Evolutionary conservation across 768 basidiomycete species (phyloP), one percentile per base, ranked within the genome.

Genomic region (Hydnum rufescens): DNA sequence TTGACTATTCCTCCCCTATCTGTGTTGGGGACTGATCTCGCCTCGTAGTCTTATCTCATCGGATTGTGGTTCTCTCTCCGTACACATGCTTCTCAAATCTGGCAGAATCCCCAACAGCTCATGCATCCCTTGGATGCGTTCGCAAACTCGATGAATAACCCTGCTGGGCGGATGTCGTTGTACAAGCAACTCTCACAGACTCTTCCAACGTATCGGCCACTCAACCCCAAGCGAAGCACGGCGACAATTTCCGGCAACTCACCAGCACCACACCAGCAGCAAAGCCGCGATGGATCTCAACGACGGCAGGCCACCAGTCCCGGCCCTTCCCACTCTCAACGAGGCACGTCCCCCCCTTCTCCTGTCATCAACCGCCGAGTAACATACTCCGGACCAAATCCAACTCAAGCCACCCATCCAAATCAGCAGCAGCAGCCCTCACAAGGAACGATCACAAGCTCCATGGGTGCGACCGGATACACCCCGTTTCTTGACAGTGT

Each of bases 21-120:
- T n/a, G n/a, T n/a, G n/a, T n/a, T n/a, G n/a, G n/a, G n/a, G n/a
- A n/a, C n/a, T n/a, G n/a, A n/a, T n/a, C n/a, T n/a, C n/a, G n/a
- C n/a, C 36, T 39, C 22, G 36, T 39, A 39, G 36, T 39, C 36
- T 39, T 99, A 99, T 65, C 75, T 96, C 44, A 76, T 97, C 54
- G 95, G 95, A 32, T 71, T 97, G 0, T 97, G 95, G 95, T 99
- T 99, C 70, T 96, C 95, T 34, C 77, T 99, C 18, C 81, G 88
- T 46, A 99, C 95, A 1, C 95, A 99, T 63, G 95, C 95, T 4
- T 80, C 83, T 13, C 95, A 97, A 63, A 99, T 99, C 59, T 99
- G 95, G 95, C 90, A 97, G 63, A 96, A 97, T 62, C 92, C 92
- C 2, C 89, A 83, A 55, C 81, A 78, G 47, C 70, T 90, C 2